Conservation (phyloP, 352 stramenopile genomes). For the Pilasporangium apinafurcum region DNA sequence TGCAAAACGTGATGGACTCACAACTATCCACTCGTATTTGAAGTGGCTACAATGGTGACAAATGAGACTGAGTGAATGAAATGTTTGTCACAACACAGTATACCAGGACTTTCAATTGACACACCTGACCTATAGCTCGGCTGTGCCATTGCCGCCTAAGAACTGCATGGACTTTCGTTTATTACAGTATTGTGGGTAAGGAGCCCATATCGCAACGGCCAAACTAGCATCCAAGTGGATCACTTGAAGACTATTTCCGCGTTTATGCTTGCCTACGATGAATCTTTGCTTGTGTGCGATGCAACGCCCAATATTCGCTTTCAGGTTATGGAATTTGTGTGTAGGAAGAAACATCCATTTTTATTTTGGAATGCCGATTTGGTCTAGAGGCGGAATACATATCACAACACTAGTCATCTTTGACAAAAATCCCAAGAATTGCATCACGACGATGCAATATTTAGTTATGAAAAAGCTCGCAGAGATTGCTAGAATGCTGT, state of each 20-base stretch:
- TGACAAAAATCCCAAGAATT: slow-evolving; percentile 33
- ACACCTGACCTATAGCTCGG: too few relatives aligned
- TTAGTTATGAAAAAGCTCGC: slow-evolving; percentile 35
- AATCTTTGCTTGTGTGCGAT: slow-evolving; percentile 42
- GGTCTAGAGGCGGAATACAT: slow-evolving; percentile 7
- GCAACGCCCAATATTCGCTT: slow-evolving; percentile 44
- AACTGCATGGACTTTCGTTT: too few relatives aligned
- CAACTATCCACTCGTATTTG: too few relatives aligned
- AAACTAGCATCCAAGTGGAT: too few relatives aligned
- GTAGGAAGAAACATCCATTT: slow-evolving; percentile 24
- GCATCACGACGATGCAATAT: slow-evolving; percentile 59
- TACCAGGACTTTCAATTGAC: too few relatives aligned
- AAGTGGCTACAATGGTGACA: too few relatives aligned
- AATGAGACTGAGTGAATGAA: too few relatives aligned
- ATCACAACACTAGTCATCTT: slow-evolving; percentile 40
- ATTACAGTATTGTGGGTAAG: too few relatives aligned
- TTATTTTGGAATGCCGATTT: slow-evolving; percentile 42
- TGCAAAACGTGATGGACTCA: too few relatives aligned
- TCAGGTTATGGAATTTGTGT: slow-evolving; percentile 30
- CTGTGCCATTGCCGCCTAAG: too few relatives aligned
- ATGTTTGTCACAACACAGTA: too few relatives aligned
- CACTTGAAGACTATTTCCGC: slow-evolving; percentile 28
- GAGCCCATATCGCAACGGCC: too few relatives aligned
- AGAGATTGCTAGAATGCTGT: slow-evolving; percentile 12
- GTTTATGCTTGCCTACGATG: slow-evolving; percentile 17